These are phyloP conservation scores for Trichoderma sp. DNA, from an alignment of 2,329 filamentous ascomycete genomes.

Conservation along the genomic window DNA sequence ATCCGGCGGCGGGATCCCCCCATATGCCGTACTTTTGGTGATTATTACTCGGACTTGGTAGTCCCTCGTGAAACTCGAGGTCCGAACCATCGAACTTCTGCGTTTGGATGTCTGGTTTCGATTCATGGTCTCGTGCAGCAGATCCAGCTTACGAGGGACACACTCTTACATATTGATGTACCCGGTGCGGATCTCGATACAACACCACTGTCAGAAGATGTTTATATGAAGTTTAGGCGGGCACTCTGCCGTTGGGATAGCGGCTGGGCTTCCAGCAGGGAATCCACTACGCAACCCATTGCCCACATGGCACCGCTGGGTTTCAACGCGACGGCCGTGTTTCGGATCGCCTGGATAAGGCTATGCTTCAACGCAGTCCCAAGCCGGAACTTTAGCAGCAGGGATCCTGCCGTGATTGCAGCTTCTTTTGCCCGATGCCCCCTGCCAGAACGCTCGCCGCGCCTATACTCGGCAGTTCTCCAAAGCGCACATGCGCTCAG, in stretches of 20 bases:
- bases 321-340: constrained; percentile 9
- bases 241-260: constrained; percentile 12
- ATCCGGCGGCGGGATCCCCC: background rate
- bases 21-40: background rate
- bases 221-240: constrained; percentile 2
- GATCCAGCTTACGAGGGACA: constrained; percentile 13
- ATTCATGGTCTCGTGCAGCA: constrained; percentile 4
- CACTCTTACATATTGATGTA: background rate
- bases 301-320: constrained; percentile 9
- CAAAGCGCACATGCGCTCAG: constrained; percentile 12
- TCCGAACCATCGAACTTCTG: background rate
- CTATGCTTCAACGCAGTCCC: background rate
- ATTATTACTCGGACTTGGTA: background rate
- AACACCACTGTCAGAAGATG: background rate
- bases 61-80: background rate
- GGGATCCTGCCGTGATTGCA: background rate
- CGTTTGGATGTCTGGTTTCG: constrained; percentile 3
- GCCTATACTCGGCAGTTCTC: constrained; percentile 4
- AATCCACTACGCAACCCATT: background rate
- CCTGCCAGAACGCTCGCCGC: constrained; percentile 6
- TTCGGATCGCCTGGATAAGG: constrained; percentile 9
- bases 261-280: background rate
- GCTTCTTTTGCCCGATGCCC: background rate
- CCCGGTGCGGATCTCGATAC: background rate
- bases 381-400: constrained; percentile 1